Evolutionary conservation across 2,329 filamentous ascomycete species (phyloP), one percentile per base, ranked within the genome.

Genomic region (Sphaerulina vaccinii): DNA sequence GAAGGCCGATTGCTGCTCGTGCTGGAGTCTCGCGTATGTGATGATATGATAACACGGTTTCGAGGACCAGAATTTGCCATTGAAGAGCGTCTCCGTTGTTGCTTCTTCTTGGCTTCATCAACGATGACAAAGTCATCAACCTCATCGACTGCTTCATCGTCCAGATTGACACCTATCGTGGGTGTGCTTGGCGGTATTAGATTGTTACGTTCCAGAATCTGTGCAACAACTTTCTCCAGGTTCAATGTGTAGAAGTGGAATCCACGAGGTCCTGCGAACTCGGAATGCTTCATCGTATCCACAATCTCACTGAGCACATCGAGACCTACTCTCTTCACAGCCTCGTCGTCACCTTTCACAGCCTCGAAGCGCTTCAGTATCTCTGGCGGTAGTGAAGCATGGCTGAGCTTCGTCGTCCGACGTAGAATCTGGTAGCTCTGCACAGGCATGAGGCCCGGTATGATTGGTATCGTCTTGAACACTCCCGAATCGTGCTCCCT

Each of bases 241-340:
- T 99, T 99, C 45, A 99, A 77, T 0, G 93, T 97, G 71, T 96
- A 99, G 72, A 99, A 97, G 68, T 99, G 93, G 71, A 96, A 96
- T 5, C 93, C 93, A 62, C 84, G 79, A 16, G 83, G 86, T 3
- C 81, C 79, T 2, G 71, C 18, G 16, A 36, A 67, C 69, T 74
- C 24, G 63, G 82, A 83, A 58, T 85, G 75, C 70, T 86, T 88
- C 67, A 97, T 82, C 63, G 84, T 82, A 58, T 89, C 83, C 13
- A 97, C 82, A 41, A 97, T 83, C 65, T 96, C 90, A 64, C 83
- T 84, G 53, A 99, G 68, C 48, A 97, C 87, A 66, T 91, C 85
- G 13, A 93, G 86, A 38, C 89, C 88, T 1, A 88, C 82, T 58
- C 78, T 78, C 76, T 93, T 93, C 47, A 93, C 87, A 62, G 84